Percentiles rank a stretch among this genome's conserved stretches.
Conservation (phyloP, 208 protist genomes). For the Tritrichomonas foetus region DNA sequence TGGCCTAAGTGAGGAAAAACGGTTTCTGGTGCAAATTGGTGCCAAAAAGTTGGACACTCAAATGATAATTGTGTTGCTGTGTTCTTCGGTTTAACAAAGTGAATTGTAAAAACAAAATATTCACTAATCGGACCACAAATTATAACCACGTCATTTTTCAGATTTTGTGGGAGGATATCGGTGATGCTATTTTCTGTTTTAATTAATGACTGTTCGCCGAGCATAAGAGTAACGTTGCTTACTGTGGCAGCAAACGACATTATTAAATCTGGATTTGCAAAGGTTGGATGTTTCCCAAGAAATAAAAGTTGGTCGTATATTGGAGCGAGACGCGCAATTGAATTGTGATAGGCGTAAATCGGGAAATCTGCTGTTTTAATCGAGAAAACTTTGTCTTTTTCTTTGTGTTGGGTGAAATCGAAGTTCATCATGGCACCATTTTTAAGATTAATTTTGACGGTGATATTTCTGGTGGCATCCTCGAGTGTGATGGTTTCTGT, state of each 20-base stretch:
- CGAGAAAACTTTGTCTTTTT: not conserved
- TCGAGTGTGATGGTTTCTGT: not conserved
- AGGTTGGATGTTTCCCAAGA: not conserved
- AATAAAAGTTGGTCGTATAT: not conserved
- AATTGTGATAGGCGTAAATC: conserved; percentile 5
- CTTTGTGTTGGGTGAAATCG: not conserved
- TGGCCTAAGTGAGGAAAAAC: not conserved
- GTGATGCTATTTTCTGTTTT: not conserved
- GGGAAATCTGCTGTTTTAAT: conserved; percentile 26
- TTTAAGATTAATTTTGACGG: not conserved
- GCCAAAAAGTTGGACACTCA: not conserved
- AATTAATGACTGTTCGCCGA: not conserved
- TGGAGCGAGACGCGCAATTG: not conserved
- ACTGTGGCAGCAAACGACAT: not conserved
- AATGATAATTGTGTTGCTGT: not conserved
- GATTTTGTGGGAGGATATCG: not conserved
- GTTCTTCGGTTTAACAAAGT: not conserved
- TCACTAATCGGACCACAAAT: not conserved
- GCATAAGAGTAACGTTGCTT: not conserved
- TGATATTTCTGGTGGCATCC: not conserved
- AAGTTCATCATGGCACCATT: not conserved
- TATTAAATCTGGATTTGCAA: not conserved
- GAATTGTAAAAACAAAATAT: conserved; percentile 26
- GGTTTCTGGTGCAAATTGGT: not conserved
- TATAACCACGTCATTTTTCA: not conserved